These are phyloP conservation scores for Sarocladium brachiariae DNA, from an alignment of 2,329 filamentous ascomycete species.

Conservation along the genomic window DNA sequence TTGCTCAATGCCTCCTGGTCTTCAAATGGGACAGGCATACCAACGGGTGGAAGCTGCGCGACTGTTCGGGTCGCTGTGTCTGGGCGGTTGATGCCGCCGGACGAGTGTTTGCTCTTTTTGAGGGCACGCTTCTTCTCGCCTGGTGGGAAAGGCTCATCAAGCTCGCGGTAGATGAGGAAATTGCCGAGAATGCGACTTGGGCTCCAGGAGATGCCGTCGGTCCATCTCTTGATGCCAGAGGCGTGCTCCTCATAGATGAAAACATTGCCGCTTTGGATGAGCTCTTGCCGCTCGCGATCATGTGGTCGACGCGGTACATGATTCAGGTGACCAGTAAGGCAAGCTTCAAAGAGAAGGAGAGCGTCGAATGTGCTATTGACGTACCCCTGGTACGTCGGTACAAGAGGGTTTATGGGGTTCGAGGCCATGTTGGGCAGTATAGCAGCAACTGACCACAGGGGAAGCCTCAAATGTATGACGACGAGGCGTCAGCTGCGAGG, in stretches of 20 bases:
- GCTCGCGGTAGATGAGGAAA: slow-evolving; percentile 78
- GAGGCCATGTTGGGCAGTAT: not conserved
- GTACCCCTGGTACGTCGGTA: slow-evolving; percentile 11
- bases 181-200: slow-evolving; percentile 80
- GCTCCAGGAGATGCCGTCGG: slow-evolving; percentile 85
- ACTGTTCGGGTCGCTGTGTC: not conserved
- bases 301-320: slow-evolving; percentile 81
- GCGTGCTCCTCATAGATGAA: slow-evolving; percentile 91
- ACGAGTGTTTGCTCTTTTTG: slow-evolving; percentile 43
- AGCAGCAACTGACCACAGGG: not conserved
- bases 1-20: not conserved
- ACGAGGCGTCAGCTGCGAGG: not conserved
- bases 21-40: not conserved
- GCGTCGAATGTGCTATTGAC: slow-evolving; percentile 46
- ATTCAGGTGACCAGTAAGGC: slow-evolving; percentile 59
- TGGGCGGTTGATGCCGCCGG: slow-evolving; percentile 23
- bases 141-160: slow-evolving; percentile 69
- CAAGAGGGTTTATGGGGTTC: slow-evolving; percentile 2
- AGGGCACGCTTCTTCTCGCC: slow-evolving; percentile 81
- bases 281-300: slow-evolving; percentile 68
- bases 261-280: slow-evolving; percentile 78
- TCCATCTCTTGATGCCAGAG: slow-evolving; percentile 91
- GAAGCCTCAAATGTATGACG: too few species aligned
- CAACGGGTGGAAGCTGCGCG: not conserved
- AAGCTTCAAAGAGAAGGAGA: slow-evolving; percentile 73